Conservation (phyloP, 2,329 filamentous ascomycete genomes). For the Exophiala alcalophila region DNA sequence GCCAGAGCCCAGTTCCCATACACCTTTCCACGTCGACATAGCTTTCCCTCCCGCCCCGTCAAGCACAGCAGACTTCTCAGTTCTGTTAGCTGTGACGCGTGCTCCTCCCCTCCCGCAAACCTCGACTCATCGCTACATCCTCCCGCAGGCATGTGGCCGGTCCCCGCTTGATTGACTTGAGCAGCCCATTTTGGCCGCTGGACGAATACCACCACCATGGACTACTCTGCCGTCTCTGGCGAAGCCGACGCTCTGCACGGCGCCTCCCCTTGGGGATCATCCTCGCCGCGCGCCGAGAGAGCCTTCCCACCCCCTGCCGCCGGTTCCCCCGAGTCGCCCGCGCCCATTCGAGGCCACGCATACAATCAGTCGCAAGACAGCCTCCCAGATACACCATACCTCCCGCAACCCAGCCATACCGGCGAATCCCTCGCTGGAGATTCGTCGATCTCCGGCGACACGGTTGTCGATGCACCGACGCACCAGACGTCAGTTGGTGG, state of each 20-base stretch:
- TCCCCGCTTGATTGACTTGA: slow-evolving; percentile 9
- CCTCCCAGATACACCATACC: slow-evolving; percentile 32
- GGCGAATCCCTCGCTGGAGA: slow-evolving; percentile 26
- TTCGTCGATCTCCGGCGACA: slow-evolving; percentile 34
- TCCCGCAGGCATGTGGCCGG: slow-evolving; percentile 4
- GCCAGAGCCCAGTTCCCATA: too few species aligned
- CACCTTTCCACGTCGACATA: neutral
- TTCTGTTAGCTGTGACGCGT: too few species aligned
- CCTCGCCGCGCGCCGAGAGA: slow-evolving; percentile 54
- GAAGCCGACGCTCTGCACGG: slow-evolving; percentile 59
- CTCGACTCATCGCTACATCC: neutral
- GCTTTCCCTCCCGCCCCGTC: neutral
- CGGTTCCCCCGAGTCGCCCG: slow-evolving; percentile 40
- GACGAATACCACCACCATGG: slow-evolving; percentile 48
- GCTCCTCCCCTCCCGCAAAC: too few species aligned
- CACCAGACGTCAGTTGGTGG: slow-evolving; percentile 5
- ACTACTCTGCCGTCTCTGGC: slow-evolving; percentile 60
- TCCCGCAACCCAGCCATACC: slow-evolving; percentile 31
- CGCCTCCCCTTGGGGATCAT: slow-evolving; percentile 62
- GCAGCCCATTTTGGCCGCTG: slow-evolving; percentile 3
- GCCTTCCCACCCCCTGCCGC: slow-evolving; percentile 36
- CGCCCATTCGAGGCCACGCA: slow-evolving; percentile 36
- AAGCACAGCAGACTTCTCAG: too few species aligned
- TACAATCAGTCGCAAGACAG: slow-evolving; percentile 28
- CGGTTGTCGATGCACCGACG: slow-evolving; percentile 17